Evolutionary conservation across 164 flowering plant species (phyloP).

Genomic region (Stephania japonica): DNA sequence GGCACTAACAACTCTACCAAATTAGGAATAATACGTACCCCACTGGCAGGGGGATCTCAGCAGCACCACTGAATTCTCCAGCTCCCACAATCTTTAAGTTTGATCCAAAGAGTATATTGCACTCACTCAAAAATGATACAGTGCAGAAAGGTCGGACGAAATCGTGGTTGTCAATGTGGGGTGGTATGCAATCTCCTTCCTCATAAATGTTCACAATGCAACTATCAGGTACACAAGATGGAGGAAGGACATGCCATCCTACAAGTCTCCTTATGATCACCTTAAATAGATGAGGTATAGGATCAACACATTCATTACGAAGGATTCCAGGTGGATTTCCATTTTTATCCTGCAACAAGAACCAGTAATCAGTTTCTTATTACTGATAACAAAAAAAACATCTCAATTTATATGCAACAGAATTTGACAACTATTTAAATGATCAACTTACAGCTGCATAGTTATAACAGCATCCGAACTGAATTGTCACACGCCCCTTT

Average conservation of each 20-base stretch:
- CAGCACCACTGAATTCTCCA: slow-evolving; percentile 68
- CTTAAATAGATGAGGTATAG: slow-evolving; percentile 75
- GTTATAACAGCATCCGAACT: slow-evolving; percentile 96
- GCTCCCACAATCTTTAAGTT: slow-evolving; percentile 53
- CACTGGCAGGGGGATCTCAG: slow-evolving; percentile 65
- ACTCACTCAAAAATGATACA: slow-evolving; percentile 87
- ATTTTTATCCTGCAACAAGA: slow-evolving; percentile 60
- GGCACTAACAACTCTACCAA: not conserved
- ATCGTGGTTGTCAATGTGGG: slow-evolving; percentile 92
- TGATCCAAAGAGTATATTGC: slow-evolving; percentile 77
- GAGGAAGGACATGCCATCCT: slow-evolving; percentile 86
- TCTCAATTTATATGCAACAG: not conserved
- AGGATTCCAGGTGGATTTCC: slow-evolving; percentile 96
- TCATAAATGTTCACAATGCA: slow-evolving; percentile 96
- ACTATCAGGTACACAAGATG: slow-evolving; percentile 87
- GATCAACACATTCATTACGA: slow-evolving; percentile 57
- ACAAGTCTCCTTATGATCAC: slow-evolving; percentile 76
- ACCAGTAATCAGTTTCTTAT: not conserved
- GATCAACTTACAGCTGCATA: slow-evolving; percentile 61
- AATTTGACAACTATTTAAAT: slow-evolving; percentile 1
- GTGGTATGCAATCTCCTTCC: slow-evolving; percentile 95
- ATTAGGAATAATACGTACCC: slow-evolving; percentile 49
- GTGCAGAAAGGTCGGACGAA: slow-evolving; percentile 95
- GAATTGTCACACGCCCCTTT: slow-evolving; percentile 88
- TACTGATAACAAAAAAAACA: not conserved